These are phyloP conservation scores for Hanseniaspora meyeri DNA, from an alignment of 805 yeast species.

Conservation along the genomic window DNA sequence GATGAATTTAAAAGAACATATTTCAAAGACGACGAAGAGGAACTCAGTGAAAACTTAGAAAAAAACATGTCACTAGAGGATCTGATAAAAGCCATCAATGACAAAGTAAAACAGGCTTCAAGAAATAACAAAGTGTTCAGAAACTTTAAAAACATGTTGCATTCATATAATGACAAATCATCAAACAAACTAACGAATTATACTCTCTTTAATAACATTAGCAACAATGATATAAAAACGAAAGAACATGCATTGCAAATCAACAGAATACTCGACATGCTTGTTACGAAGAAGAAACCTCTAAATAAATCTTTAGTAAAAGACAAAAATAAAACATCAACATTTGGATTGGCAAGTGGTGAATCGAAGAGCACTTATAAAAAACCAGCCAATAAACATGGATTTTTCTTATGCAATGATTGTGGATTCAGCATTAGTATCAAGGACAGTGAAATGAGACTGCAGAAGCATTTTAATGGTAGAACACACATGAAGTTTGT, in stretches of 20 bases:
- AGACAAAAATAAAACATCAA: not conserved
- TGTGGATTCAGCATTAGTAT: constrained; percentile 85
- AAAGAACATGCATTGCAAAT: not conserved
- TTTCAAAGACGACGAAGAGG: not conserved
- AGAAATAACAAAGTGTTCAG: constrained; percentile 2
- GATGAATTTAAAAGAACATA: constrained; percentile 2
- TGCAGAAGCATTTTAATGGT: constrained; percentile 84
- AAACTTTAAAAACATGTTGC: not conserved
- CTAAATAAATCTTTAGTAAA: too few species aligned
- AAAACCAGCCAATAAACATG: not conserved
- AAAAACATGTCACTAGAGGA: not conserved
- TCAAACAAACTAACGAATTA: not conserved
- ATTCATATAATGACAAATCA: not conserved
- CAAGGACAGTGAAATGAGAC: constrained; percentile 72
- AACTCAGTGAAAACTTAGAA: not conserved
- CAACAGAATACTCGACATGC: not conserved
- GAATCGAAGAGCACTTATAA: not conserved
- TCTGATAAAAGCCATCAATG: not conserved
- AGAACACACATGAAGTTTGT: constrained; percentile 77
- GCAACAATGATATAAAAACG: not conserved
- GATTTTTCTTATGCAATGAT: constrained; percentile 42
- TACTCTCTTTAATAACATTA: not conserved
- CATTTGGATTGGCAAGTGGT: not conserved
- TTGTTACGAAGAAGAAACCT: not conserved
- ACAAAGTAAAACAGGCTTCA: not conserved